A percentile compares a stretch with the other conserved stretches of the same genome.
Conservation (phyloP, 768 basidiomycete species). For the Gautieria morchelliformis region DNA sequence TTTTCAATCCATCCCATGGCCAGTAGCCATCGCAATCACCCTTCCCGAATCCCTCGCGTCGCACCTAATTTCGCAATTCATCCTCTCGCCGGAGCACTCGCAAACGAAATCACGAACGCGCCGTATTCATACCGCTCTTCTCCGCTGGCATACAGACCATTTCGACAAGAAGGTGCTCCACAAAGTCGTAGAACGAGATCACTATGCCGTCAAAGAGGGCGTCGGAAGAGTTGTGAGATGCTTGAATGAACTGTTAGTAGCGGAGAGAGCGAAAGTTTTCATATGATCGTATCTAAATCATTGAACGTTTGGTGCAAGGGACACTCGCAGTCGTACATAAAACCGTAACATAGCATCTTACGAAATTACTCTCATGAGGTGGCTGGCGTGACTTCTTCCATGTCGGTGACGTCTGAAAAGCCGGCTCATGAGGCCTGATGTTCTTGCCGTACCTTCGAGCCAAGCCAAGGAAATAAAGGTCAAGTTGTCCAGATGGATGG, state of each 20-base stretch:
- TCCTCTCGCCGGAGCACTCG: constrained; percentile 58
- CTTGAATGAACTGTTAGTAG: constrained; percentile 23
- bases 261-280: too few relatives aligned
- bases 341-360: too few relatives aligned
- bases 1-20: constrained; percentile 69
- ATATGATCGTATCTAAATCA: too few relatives aligned
- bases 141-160: constrained; percentile 50
- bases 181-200: constrained; percentile 26
- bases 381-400: too few relatives aligned
- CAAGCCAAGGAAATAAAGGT: too few relatives aligned
- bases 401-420: too few relatives aligned
- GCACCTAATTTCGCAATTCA: constrained; percentile 44
- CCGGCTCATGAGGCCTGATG: too few relatives aligned
- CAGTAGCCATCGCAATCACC: constrained; percentile 35
- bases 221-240: constrained; percentile 32
- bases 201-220: constrained; percentile 23
- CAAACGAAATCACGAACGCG: constrained; percentile 33
- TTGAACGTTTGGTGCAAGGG: too few relatives aligned
- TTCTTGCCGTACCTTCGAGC: too few relatives aligned
- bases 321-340: too few relatives aligned
- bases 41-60: constrained; percentile 41
- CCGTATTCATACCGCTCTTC: constrained; percentile 32
- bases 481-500: too few relatives aligned
- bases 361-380: too few relatives aligned
- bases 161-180: constrained; percentile 29